phyloP scores from a whole-genome alignment of 345 rosid species.

The Lepidium sativum region DNA sequence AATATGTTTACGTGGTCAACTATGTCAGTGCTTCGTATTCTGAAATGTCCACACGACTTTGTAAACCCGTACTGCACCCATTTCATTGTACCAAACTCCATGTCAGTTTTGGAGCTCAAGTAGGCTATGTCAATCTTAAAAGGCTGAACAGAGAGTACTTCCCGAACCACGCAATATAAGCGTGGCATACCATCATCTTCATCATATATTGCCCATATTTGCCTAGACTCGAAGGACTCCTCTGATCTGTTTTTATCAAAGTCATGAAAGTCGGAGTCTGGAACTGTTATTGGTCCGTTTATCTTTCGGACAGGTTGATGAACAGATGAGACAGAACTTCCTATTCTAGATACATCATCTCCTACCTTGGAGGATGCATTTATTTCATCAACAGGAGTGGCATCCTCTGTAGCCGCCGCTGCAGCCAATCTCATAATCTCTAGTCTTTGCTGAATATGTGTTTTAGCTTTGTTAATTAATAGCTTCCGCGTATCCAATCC shows the following conservation, averaged over 20 bases:
- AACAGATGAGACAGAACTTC: conserved; percentile 6
- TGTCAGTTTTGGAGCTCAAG: too few relatives aligned
- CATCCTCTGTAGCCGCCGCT: conserved; percentile 28
- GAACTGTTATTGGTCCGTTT: conserved; percentile 54
- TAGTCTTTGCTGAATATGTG: conserved; percentile 51
- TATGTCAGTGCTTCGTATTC: too few relatives aligned
- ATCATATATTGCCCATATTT: conserved; percentile 94
- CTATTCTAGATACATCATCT: conserved; percentile 11
- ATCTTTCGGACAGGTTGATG: conserved; percentile 19
- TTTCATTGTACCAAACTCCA: too few relatives aligned
- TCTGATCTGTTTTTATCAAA: conserved; percentile 84
- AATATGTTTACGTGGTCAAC: conserved; percentile 89
- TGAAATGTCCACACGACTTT: too few relatives aligned
- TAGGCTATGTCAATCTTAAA: conserved; percentile 82
- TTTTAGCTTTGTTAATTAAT: conserved; percentile 74
- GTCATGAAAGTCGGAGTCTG: conserved; percentile 95
- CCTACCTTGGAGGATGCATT: conserved; percentile 21
- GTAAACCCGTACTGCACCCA: too few relatives aligned
- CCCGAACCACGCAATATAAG: conserved; percentile 73
- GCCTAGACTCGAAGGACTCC: conserved; percentile 85
- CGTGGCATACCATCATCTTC: conserved; percentile 99
- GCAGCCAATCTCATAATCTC: conserved; percentile 50
- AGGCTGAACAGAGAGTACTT: conserved; percentile 73
- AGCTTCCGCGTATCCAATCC: conserved; percentile 76
- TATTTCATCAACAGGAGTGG: conserved; percentile 19